phyloP scores from a whole-genome alignment of 208 protist species.

The Acanthamoeba castellanii region DNA sequence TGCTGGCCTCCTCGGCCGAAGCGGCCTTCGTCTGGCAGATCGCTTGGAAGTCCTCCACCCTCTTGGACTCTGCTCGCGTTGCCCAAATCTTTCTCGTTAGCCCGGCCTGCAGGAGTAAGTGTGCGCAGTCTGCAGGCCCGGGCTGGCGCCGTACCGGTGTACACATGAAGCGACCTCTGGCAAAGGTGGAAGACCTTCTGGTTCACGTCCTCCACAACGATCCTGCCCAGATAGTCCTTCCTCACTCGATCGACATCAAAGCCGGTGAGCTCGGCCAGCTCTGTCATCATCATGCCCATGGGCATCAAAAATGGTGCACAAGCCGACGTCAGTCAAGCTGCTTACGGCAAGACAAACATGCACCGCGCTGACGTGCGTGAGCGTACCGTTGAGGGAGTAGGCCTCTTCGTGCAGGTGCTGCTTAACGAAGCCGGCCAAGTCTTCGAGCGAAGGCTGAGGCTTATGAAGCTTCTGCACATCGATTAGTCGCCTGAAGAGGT shows the following conservation, averaged over 20 bases:
- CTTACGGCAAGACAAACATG: background rate
- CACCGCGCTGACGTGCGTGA: background rate
- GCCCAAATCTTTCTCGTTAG: background rate
- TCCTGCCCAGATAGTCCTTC: slow-evolving; percentile 58
- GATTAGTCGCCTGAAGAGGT: background rate
- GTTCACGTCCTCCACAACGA: slow-evolving; percentile 34
- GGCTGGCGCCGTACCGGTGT: slow-evolving; percentile 3
- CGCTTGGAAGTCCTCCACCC: slow-evolving; percentile 53
- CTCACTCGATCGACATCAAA: slow-evolving; percentile 39
- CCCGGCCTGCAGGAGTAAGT: too few species aligned
- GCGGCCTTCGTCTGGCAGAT: slow-evolving; percentile 51
- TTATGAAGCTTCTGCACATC: slow-evolving; percentile 55
- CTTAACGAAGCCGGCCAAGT: slow-evolving; percentile 25
- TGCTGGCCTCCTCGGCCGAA: slow-evolving; percentile 12
- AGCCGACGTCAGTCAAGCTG: background rate
- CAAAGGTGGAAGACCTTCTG: slow-evolving; percentile 64
- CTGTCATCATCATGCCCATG: background rate
- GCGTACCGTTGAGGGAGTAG: slow-evolving; percentile 60
- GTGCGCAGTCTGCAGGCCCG: background rate
- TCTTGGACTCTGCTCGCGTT: background rate
- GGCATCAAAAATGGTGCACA: background rate
- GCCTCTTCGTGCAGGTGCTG: slow-evolving; percentile 22
- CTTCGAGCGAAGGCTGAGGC: slow-evolving; percentile 7
- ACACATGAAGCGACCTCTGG: slow-evolving; percentile 70
- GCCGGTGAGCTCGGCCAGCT: slow-evolving; percentile 8